Evolutionary conservation across 371 early-diverging fungal genomes (phyloP).

Genomic region (Smittium mucronatum): DNA sequence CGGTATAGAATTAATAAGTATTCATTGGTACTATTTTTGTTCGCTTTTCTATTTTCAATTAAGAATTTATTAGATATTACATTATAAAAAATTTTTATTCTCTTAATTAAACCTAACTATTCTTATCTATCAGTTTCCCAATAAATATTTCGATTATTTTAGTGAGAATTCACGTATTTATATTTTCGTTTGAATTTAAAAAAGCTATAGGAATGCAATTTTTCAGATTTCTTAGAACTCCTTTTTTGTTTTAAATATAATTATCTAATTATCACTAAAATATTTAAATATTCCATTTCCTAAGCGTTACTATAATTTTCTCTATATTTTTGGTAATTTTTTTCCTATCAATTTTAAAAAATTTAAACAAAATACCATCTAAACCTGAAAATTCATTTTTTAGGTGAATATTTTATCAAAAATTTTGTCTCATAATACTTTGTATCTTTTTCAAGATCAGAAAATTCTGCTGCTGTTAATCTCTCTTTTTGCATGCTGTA

Average conservation of each 20-base stretch:
- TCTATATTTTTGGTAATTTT: too few relatives aligned
- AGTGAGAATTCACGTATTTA: conserved; percentile 5
- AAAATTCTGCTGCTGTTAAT: too few relatives aligned
- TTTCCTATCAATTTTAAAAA: too few relatives aligned
- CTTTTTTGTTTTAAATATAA: not conserved
- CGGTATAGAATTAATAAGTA: conserved; percentile 19
- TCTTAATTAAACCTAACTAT: conserved; percentile 1
- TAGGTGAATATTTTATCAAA: too few relatives aligned
- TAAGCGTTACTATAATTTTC: too few relatives aligned
- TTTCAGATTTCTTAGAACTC: not conserved
- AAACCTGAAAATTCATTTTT: too few relatives aligned
- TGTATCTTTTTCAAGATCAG: too few relatives aligned
- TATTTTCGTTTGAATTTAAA: conserved; percentile 4
- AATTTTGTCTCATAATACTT: too few relatives aligned
- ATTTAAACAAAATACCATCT: too few relatives aligned
- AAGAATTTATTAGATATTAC: conserved; percentile 17
- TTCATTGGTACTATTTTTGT: conserved; percentile 14
- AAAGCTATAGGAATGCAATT: not conserved
- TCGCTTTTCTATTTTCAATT: conserved; percentile 13
- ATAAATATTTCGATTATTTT: conserved; percentile 5
- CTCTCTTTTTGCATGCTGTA: too few relatives aligned
- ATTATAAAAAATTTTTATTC: conserved; percentile 18
- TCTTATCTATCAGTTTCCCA: not conserved
- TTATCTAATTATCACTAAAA: too few relatives aligned
- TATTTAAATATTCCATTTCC: too few relatives aligned